phyloP scores from a whole-genome alignment of 2,329 filamentous ascomycete genomes.

The Botrytis fabae region DNA sequence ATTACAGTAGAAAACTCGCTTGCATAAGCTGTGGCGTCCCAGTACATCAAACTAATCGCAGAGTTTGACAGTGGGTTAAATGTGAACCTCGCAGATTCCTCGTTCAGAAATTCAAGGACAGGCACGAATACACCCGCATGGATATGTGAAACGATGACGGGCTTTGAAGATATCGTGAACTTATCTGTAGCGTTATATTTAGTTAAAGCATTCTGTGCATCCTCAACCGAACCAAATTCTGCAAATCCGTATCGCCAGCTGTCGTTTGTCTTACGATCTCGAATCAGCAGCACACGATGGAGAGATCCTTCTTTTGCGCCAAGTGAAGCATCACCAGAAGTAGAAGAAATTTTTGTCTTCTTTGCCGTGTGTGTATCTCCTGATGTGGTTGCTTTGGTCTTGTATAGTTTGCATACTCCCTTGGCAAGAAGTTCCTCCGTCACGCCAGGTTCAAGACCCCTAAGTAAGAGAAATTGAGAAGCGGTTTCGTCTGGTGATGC shows the following conservation, averaged over 20 bases:
- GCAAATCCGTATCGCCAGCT: conserved; percentile 83
- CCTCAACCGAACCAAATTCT: conserved; percentile 75
- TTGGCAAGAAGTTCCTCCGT: conserved; percentile 71
- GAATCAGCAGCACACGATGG: conserved; percentile 73
- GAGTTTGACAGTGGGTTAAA: conserved; percentile 72
- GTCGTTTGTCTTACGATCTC: conserved; percentile 68
- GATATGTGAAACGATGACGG: conserved; percentile 71
- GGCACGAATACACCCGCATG: conserved; percentile 85
- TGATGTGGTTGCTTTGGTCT: conserved; percentile 47
- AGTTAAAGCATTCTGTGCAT: conserved; percentile 71
- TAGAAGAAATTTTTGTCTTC: conserved; percentile 54
- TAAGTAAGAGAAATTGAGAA: conserved; percentile 75
- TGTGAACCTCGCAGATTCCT: conserved; percentile 61
- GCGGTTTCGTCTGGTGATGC: conserved; percentile 49
- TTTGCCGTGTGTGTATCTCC: conserved; percentile 39
- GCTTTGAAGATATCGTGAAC: conserved; percentile 75
- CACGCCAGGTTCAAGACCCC: conserved; percentile 68
- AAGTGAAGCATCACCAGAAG: conserved; percentile 49
- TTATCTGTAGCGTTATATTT: conserved; percentile 71
- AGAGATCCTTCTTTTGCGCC: conserved; percentile 75
- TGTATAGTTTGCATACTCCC: conserved; percentile 73
- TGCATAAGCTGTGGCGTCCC: conserved; percentile 72
- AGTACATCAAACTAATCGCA: conserved; percentile 69
- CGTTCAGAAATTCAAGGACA: conserved; percentile 58
- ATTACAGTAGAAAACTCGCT: conserved; percentile 61